Conservation (phyloP, 495 filamentous ascomycete genomes). For the Neurospora terricola region DNA sequence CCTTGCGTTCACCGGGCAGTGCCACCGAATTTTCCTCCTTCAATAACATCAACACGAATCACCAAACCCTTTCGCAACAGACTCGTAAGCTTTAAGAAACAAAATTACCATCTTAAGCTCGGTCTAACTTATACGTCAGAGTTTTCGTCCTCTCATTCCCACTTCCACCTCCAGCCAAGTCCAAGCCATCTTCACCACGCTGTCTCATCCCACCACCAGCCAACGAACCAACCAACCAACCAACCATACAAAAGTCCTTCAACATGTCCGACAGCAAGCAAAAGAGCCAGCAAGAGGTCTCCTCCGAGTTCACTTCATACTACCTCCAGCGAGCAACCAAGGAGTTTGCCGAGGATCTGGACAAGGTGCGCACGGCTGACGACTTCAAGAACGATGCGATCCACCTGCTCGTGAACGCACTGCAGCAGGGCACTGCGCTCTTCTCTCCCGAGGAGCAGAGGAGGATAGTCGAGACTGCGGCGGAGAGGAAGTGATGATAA, state of each 20-base stretch:
- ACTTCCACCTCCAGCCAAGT: neutral
- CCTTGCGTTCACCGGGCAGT: neutral
- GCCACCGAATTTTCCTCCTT: neutral
- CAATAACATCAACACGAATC: neutral
- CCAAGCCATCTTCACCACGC: neutral
- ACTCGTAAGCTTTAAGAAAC: neutral
- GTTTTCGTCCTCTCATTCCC: neutral
- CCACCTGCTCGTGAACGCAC: conserved; percentile 50
- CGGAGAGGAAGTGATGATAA: neutral
- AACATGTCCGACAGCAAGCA: conserved; percentile 12
- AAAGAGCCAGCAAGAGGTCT: conserved; percentile 27
- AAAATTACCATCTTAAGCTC: neutral
- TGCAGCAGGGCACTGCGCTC: conserved; percentile 50
- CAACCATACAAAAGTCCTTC: neutral
- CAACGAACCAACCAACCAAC: conserved; percentile 2
- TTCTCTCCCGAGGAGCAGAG: conserved; percentile 37
- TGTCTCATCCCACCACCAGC: neutral
- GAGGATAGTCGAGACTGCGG: conserved; percentile 20
- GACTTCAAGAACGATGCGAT: conserved; percentile 58
- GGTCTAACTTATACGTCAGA: neutral
- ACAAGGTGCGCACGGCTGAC: conserved; percentile 51
- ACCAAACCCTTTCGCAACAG: neutral
- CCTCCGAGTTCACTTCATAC: conserved; percentile 45
- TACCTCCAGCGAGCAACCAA: conserved; percentile 55
- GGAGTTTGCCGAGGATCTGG: conserved; percentile 64